Evolutionary conservation across 495 filamentous ascomycete genomes (phyloP), one percentile per base, ranked within the genome.

Genomic region (Neurospora sp.): DNA sequence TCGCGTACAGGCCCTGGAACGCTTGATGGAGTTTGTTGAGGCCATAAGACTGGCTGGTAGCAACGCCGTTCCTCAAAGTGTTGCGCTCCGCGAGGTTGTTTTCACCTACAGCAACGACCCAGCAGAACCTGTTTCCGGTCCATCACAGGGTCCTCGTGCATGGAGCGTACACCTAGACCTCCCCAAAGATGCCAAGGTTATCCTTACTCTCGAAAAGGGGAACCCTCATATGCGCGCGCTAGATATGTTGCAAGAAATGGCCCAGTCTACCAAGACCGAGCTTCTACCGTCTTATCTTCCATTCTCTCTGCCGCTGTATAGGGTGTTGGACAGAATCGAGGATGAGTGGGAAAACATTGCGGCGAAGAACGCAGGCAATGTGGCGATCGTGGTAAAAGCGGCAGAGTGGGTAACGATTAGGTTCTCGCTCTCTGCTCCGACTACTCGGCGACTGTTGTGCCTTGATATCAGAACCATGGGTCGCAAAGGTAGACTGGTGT

Each of bases 141-240:
- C 46, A 2, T 38, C 61, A 12, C 10, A 71, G 72, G 22, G 76
- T 68, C 42, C 70, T n/a, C 74, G 70, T 14, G 9, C 69, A 11
- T 87, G 78, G 83, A 84, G 72, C 76, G 84, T 81, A 18, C 76
- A 74, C 18, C 68, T 86, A 16, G 78, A 83, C 53, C 79, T 85
- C 22, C 72, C 74, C 12, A 46, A 48, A 59, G 39, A 87, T 77
- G 72, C 74, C 31, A 46, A 48, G 59, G 39, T 88, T 77, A 74
- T 81, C n/a, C 74, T 93, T 12, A 72, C 76, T 14, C 83, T 98
- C 31, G 87, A 90, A 27, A 77, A 77, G 27, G 83, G 84, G 16
- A 97, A 93, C 74, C 94, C 94, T 0, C 94, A 97, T 78, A 84
- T 91, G 61, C 88, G 91, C 18, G 89, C 94, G 22, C 82, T 88